Conservation (phyloP, 2,329 filamentous ascomycete genomes). For the Ascochyta koolunga region DNA sequence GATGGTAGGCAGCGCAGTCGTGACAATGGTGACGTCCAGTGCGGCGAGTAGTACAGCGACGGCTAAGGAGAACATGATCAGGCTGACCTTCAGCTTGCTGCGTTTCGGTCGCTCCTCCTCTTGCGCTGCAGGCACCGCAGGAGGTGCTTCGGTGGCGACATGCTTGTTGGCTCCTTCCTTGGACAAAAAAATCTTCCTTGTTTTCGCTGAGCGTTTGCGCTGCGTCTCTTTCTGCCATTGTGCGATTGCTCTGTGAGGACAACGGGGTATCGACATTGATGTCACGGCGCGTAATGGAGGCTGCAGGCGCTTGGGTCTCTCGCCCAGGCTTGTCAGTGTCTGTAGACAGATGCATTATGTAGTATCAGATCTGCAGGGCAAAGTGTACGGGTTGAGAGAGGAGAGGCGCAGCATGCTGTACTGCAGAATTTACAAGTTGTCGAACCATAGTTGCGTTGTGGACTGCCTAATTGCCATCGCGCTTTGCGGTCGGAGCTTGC, state of each 20-base stretch:
- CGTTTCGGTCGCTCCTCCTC: slow-evolving; percentile 39
- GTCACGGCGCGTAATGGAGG: slow-evolving; percentile 12
- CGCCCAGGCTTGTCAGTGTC: slow-evolving; percentile 6
- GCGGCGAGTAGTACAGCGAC: slow-evolving; percentile 66
- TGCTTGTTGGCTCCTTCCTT: slow-evolving; percentile 4
- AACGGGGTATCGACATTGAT: slow-evolving; percentile 16
- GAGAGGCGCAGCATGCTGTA: slow-evolving; percentile 9
- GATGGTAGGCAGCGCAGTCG: slow-evolving; percentile 67
- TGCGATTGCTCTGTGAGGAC: slow-evolving; percentile 22
- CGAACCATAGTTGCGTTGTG: slow-evolving; percentile 7
- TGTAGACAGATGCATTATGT: slow-evolving; percentile 15
- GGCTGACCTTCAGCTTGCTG: slow-evolving; percentile 51
- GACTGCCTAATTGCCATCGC: slow-evolving; percentile 4
- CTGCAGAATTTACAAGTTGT: slow-evolving; percentile 1
- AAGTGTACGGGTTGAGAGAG: not conserved
- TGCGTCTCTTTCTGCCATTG: slow-evolving; percentile 16
- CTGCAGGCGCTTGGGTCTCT: not conserved
- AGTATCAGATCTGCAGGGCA: slow-evolving; percentile 1
- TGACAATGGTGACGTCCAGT: slow-evolving; percentile 67
- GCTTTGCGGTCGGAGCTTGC: slow-evolving; percentile 3
- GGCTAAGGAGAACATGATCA: slow-evolving; percentile 58
- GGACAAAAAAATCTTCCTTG: slow-evolving; percentile 4
- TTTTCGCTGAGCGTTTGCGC: not conserved
- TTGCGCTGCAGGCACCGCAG: slow-evolving; percentile 21
- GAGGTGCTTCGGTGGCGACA: slow-evolving; percentile 10